These are phyloP conservation scores for Sphaerulina vaccinii DNA, from an alignment of 2,329 filamentous ascomycete species.

Conservation along the genomic window DNA sequence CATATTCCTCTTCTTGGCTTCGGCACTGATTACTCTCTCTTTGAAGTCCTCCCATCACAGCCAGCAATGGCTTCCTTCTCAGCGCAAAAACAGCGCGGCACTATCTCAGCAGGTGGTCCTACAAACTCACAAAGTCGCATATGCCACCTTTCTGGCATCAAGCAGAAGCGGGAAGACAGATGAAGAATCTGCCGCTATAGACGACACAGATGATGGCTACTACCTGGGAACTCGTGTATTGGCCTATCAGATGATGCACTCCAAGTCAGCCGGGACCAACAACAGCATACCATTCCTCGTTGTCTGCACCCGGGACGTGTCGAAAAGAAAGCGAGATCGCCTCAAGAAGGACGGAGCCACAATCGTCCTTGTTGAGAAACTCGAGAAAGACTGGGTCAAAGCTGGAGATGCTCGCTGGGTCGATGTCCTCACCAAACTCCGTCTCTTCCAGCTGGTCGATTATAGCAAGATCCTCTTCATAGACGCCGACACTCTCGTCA, in stretches of 20 bases:
- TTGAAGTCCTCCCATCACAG: constrained; percentile 27
- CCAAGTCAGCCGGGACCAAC: constrained; percentile 37
- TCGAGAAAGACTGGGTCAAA: constrained; percentile 36
- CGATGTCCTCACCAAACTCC: constrained; percentile 41
- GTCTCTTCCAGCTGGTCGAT: constrained; percentile 36
- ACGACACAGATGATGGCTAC: constrained; percentile 39
- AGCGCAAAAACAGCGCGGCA: constrained; percentile 11
- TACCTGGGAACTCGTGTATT: constrained; percentile 39
- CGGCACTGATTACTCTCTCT: constrained; percentile 36
- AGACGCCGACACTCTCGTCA: constrained; percentile 37
- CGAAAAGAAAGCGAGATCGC: constrained; percentile 37
- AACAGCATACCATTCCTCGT: constrained; percentile 40
- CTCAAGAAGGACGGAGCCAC: constrained; percentile 40
- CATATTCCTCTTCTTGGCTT: constrained; percentile 37
- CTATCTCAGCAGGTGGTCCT: constrained; percentile 19
- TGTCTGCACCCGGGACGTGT: constrained; percentile 39
- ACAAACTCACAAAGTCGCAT: constrained; percentile 37
- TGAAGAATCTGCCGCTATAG: constrained; percentile 25
- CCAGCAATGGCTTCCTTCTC: constrained; percentile 24
- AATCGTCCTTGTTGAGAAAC: constrained; percentile 36
- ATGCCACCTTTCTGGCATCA: constrained; percentile 41
- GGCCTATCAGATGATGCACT: constrained; percentile 42
- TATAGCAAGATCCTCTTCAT: constrained; percentile 40
- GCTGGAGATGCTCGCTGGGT: constrained; percentile 33
- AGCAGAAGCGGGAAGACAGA: constrained; percentile 27